Evolutionary conservation across 2,329 filamentous ascomycete genomes (phyloP).

Genomic region (Xylaria sp.): DNA sequence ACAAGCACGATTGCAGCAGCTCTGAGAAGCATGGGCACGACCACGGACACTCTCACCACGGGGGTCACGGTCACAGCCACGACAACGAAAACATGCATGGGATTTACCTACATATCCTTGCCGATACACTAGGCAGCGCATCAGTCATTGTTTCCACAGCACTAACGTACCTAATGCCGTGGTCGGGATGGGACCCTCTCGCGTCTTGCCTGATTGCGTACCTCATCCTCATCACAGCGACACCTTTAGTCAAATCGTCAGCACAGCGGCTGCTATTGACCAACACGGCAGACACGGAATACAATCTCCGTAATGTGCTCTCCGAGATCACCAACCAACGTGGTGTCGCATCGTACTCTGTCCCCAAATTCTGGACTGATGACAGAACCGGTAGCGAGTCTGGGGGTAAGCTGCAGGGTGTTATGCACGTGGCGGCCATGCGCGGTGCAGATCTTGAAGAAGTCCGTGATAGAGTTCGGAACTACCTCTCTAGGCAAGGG

Average conservation of each 20-base stretch:
- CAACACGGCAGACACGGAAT: slow-evolving; percentile 86
- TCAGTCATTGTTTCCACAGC: slow-evolving; percentile 94
- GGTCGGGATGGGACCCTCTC: slow-evolving; percentile 93
- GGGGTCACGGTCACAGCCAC: slow-evolving; percentile 63
- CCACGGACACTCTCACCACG: slow-evolving; percentile 53
- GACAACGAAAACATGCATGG: slow-evolving; percentile 98
- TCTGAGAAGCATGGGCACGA: slow-evolving; percentile 53
- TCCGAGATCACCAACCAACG: slow-evolving; percentile 83
- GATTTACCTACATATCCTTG: slow-evolving; percentile 94
- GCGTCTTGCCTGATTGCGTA: slow-evolving; percentile 94
- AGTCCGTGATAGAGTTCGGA: slow-evolving; percentile 79
- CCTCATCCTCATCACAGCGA: slow-evolving; percentile 90
- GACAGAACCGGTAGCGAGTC: slow-evolving; percentile 65
- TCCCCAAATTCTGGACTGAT: slow-evolving; percentile 93
- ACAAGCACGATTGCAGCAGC: slow-evolving; percentile 60
- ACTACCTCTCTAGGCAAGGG: slow-evolving; percentile 75
- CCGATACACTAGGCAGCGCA: slow-evolving; percentile 92
- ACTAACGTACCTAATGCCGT: slow-evolving; percentile 86
- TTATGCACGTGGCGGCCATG: slow-evolving; percentile 86
- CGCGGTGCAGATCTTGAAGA: slow-evolving; percentile 81
- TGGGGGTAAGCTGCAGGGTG: slow-evolving; percentile 74
- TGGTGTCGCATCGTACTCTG: slow-evolving; percentile 86
- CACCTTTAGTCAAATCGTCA: slow-evolving; percentile 86
- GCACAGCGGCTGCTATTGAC: slow-evolving; percentile 86
- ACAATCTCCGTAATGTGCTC: slow-evolving; percentile 85